phyloP scores from a whole-genome alignment of 2,329 filamentous ascomycete species.

The Fusarium ramigenum region DNA sequence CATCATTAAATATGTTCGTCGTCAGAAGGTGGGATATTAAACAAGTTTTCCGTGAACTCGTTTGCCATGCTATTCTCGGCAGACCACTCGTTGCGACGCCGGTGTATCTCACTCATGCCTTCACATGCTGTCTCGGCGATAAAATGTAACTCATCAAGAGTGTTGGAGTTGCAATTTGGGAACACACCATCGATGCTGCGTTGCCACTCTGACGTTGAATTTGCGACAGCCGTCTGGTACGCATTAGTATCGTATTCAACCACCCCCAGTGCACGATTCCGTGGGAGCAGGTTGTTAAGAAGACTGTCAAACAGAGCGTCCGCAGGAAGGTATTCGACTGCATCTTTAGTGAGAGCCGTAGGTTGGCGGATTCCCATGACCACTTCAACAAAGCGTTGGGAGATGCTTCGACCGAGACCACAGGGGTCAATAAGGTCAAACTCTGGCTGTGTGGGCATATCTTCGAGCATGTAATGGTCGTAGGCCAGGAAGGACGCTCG shows the following conservation, averaged over 20 bases:
- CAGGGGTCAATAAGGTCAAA: slow-evolving; percentile 56
- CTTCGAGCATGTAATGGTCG: slow-evolving; percentile 51
- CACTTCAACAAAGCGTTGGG: slow-evolving; percentile 59
- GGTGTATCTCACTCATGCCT: slow-evolving; percentile 56
- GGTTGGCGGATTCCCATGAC: slow-evolving; percentile 54
- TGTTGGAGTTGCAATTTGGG: slow-evolving; percentile 54
- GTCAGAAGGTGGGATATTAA: slow-evolving; percentile 26
- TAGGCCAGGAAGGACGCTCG: slow-evolving; percentile 57
- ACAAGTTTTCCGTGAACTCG: slow-evolving; percentile 46
- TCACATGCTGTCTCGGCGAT: slow-evolving; percentile 56
- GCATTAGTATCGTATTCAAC: slow-evolving; percentile 51
- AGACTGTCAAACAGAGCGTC: slow-evolving; percentile 42
- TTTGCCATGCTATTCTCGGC: slow-evolving; percentile 44
- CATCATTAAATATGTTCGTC: slow-evolving; percentile 21
- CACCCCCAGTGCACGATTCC: slow-evolving; percentile 40
- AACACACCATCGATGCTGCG: slow-evolving; percentile 56
- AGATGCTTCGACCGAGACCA: slow-evolving; percentile 51
- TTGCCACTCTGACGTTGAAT: slow-evolving; percentile 54
- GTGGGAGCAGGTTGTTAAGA: slow-evolving; percentile 37
- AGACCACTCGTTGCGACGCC: slow-evolving; percentile 44
- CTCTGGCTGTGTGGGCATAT: slow-evolving; percentile 40
- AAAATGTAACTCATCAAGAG: slow-evolving; percentile 55
- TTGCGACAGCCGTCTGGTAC: slow-evolving; percentile 50
- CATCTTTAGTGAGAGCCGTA: slow-evolving; percentile 44
- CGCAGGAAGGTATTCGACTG: slow-evolving; percentile 48